A percentile compares a stretch with the other conserved stretches of the same genome.
phyloP scores from a whole-genome alignment of 2,329 filamentous ascomycete genomes.

The Onygenales sp. region DNA sequence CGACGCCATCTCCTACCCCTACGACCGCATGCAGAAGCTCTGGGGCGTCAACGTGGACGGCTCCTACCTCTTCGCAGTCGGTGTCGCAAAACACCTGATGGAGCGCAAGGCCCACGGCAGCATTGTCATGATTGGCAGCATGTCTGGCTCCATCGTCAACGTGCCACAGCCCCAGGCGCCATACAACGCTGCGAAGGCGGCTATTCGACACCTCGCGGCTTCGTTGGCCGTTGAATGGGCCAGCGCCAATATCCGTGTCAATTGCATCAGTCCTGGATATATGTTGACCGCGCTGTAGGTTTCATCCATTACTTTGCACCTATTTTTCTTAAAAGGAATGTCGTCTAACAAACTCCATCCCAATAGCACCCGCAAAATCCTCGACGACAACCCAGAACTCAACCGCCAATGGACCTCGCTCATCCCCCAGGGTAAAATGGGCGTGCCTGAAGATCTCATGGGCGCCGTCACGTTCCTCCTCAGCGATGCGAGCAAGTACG shows the following conservation, averaged over 20 bases:
- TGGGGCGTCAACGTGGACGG: conserved; percentile 93
- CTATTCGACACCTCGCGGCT: conserved; percentile 75
- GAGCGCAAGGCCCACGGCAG: conserved; percentile 67
- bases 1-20: conserved; percentile 80
- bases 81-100: conserved; percentile 82
- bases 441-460: conserved; percentile 82
- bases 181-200: conserved; percentile 90
- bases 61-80: conserved; percentile 78
- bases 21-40: conserved; percentile 84
- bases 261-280: conserved; percentile 91
- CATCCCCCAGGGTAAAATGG: conserved; percentile 92
- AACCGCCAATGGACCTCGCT: conserved; percentile 84
- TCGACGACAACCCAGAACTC: conserved; percentile 85
- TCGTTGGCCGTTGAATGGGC: conserved; percentile 94
- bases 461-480: conserved; percentile 81
- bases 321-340: conserved; percentile 3
- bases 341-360: conserved; percentile 1
- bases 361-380: conserved; percentile 76
- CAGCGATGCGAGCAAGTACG: conserved; percentile 67
- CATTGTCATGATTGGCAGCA: conserved; percentile 92
- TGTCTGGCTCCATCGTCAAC: conserved; percentile 90
- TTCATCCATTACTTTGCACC: conserved; percentile 10
- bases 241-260: conserved; percentile 75
- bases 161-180: conserved; percentile 88
- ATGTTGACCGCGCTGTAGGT: conserved; percentile 89